Conservation (phyloP, 2,329 filamentous ascomycete species). For the Trichoderma breve region DNA sequence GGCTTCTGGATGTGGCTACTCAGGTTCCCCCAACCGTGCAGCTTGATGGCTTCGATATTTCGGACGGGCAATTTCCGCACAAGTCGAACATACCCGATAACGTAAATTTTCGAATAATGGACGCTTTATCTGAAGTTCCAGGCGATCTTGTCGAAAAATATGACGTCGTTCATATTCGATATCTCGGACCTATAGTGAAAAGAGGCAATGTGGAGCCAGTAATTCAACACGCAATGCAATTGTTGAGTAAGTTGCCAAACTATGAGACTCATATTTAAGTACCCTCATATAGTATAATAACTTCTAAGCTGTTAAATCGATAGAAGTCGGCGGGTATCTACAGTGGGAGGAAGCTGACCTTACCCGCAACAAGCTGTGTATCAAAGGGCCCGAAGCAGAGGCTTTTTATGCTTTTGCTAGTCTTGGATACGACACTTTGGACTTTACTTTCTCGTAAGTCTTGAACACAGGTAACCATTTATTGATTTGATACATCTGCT, state of each 20-base stretch:
- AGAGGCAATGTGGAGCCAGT: background rate
- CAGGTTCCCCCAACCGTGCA: constrained; percentile 15
- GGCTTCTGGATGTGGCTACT: constrained; percentile 15
- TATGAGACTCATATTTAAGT: background rate
- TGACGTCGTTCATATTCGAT: constrained; percentile 18
- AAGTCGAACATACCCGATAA: background rate
- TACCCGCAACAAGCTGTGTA: background rate
- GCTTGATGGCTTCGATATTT: constrained; percentile 19
- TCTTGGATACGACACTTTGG: background rate
- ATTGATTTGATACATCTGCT: background rate
- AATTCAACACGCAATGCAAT: background rate
- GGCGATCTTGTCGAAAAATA: background rate
- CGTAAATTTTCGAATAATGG: background rate
- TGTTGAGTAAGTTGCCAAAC: background rate
- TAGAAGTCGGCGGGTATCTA: background rate
- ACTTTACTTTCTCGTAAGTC: background rate
- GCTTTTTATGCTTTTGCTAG: background rate
- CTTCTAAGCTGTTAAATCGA: background rate
- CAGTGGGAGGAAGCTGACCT: constrained; percentile 7
- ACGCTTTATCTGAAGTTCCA: background rate
- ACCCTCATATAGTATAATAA: background rate
- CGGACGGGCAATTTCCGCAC: constrained; percentile 10
- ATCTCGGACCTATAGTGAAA: background rate
- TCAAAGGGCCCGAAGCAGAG: background rate
- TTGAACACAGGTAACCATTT: background rate